A percentile compares a stretch with the other conserved stretches of the same genome.
These are phyloP conservation scores for Jasminum sambac DNA, from an alignment of 257 asterid genomes.

Conservation along the genomic window DNA sequence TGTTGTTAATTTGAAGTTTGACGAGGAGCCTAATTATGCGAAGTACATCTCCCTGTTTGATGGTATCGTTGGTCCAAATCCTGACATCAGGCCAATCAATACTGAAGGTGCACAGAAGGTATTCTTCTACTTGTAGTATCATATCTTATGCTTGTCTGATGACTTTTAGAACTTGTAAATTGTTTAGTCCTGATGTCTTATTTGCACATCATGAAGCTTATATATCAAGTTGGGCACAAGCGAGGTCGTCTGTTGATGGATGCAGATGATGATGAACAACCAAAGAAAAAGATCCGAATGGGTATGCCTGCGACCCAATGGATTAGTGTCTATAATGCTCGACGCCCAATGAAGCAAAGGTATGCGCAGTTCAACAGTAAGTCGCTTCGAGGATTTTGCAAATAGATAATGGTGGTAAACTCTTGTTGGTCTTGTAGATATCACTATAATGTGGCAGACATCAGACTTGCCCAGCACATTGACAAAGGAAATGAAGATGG, in stretches of 20 bases:
- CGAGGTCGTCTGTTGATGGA: slow-evolving; percentile 54
- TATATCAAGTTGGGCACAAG: slow-evolving; percentile 57
- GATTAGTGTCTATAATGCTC: slow-evolving; percentile 61
- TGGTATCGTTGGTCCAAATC: slow-evolving; percentile 57
- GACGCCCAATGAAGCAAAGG: slow-evolving; percentile 69
- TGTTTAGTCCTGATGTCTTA: slow-evolving; percentile 1
- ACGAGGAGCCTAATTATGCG: slow-evolving; percentile 62
- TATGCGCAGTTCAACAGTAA: slow-evolving; percentile 11
- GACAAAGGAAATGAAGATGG: slow-evolving; percentile 59
- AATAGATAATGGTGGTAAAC: slow-evolving; percentile 3
- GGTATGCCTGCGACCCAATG: slow-evolving; percentile 69
- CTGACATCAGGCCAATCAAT: slow-evolving; percentile 55
- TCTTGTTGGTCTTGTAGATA: slow-evolving; percentile 36
- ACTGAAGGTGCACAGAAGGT: slow-evolving; percentile 71
- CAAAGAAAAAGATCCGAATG: slow-evolving; percentile 54
- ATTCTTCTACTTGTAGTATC: not conserved
- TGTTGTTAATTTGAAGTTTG: slow-evolving; percentile 57
- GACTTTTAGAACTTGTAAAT: not conserved
- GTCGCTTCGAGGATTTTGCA: slow-evolving; percentile 15
- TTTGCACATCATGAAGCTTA: slow-evolving; percentile 33
- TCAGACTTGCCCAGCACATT: slow-evolving; percentile 49
- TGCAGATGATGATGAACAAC: slow-evolving; percentile 50
- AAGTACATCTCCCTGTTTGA: slow-evolving; percentile 54
- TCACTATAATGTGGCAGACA: slow-evolving; percentile 56
- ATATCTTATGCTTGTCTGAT: not conserved